Percentiles rank a stretch among this genome's conserved stretches.
Conservation (phyloP, 768 basidiomycete genomes). For the Austroboletus eburneus region DNA sequence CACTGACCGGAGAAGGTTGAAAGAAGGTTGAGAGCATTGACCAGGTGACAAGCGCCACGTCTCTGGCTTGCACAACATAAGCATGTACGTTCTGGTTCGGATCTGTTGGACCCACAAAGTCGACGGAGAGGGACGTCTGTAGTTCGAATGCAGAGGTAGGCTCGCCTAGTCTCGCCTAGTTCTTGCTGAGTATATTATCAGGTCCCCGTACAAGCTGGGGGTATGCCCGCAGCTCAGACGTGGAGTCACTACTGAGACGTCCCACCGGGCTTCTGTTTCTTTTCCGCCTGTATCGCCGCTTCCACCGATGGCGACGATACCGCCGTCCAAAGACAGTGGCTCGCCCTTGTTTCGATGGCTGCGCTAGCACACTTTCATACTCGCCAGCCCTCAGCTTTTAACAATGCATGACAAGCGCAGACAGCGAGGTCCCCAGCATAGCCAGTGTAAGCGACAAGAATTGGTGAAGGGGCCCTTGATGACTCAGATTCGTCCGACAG, state of each 20-base stretch:
- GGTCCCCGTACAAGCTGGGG: slow-evolving; percentile 58
- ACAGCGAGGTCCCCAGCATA: slow-evolving; percentile 31
- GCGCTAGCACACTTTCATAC: slow-evolving; percentile 28
- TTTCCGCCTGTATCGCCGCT: slow-evolving; percentile 31
- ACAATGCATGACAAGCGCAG: slow-evolving; percentile 32
- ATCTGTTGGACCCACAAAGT: slow-evolving; percentile 36
- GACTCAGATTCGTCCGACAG: slow-evolving; percentile 66
- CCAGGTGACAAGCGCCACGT: slow-evolving; percentile 53
- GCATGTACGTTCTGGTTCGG: slow-evolving; percentile 39
- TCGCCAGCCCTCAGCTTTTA: slow-evolving; percentile 38
- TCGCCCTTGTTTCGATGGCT: slow-evolving; percentile 33
- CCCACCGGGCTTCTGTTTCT: slow-evolving; percentile 36
- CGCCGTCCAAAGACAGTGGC: slow-evolving; percentile 43
- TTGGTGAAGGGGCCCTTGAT: slow-evolving; percentile 74
- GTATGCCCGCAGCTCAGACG: slow-evolving; percentile 52
- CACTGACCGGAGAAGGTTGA: slow-evolving; percentile 29
- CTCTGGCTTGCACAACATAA: slow-evolving; percentile 55
- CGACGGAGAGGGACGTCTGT: slow-evolving; percentile 48
- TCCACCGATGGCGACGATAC: slow-evolving; percentile 36
- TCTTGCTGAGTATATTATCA: too few species aligned
- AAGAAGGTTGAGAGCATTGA: slow-evolving; percentile 48
- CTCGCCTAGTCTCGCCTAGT: too few species aligned
- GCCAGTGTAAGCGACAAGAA: slow-evolving; percentile 42
- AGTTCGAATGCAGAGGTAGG: slow-evolving; percentile 55
- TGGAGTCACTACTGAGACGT: slow-evolving; percentile 64